phyloP scores from a whole-genome alignment of 1,284 basidiomycete species.

The Marasmius tenuissimus region DNA sequence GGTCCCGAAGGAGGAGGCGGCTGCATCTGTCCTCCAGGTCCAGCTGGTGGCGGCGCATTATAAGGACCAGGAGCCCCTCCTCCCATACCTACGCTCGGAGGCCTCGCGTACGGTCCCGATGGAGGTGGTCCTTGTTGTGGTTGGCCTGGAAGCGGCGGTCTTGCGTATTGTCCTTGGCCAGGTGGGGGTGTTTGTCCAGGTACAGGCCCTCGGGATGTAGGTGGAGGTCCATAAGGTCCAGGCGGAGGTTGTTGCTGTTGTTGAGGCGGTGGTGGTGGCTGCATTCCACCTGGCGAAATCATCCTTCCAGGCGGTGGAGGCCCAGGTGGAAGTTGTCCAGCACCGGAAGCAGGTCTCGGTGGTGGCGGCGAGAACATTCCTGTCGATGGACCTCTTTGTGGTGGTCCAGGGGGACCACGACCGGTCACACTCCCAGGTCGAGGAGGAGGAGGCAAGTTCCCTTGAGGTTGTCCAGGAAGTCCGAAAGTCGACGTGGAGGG shows the following conservation, averaged over 20 bases:
- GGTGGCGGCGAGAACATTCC: conserved; percentile 29
- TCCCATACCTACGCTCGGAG: conserved; percentile 15
- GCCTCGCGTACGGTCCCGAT: conserved; percentile 3
- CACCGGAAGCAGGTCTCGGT: conserved; percentile 28
- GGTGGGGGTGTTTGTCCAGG: conserved; percentile 35
- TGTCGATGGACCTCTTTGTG: conserved; percentile 34
- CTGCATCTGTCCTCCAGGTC: not conserved
- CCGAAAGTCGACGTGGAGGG: conserved; percentile 48
- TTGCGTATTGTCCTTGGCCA: conserved; percentile 33
- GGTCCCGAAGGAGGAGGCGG: conserved; percentile 25
- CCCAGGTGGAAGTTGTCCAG: conserved; percentile 24
- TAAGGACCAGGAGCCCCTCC: not conserved
- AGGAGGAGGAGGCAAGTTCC: conserved; percentile 56
- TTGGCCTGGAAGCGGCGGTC: conserved; percentile 40
- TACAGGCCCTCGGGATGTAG: conserved; percentile 30
- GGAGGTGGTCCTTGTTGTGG: conserved; percentile 11
- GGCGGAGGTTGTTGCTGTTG: conserved; percentile 33
- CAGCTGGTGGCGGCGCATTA: not conserved
- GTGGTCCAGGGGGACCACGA: conserved; percentile 47
- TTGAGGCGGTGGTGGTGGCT: not conserved
- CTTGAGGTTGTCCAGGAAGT: conserved; percentile 39
- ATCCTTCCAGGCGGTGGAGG: conserved; percentile 38
- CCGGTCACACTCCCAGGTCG: conserved; percentile 61
- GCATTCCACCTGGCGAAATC: conserved; percentile 30
- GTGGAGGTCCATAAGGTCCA: conserved; percentile 44